Percentiles rank a stretch among this genome's conserved stretches.
Conservation (phyloP, 1,139 yeast genomes). For the Saccharomyces hybrid region DNA sequence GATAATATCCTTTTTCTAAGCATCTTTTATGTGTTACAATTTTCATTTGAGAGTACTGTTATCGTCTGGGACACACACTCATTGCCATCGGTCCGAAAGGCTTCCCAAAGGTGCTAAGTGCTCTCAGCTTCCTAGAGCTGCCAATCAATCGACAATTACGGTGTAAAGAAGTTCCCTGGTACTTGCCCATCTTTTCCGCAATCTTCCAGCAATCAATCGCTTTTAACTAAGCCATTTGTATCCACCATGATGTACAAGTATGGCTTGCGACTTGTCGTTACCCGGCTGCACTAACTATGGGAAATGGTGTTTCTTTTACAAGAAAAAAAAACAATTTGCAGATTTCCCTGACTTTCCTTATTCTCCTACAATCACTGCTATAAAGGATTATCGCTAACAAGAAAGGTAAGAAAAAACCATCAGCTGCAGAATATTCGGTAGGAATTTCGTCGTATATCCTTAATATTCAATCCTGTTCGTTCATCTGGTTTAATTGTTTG, state of each 20-base stretch:
- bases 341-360: constrained; percentile 1
- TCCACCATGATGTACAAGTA: background rate
- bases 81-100: too few species aligned
- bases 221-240: background rate
- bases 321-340: background rate
- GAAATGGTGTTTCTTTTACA: background rate
- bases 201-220: background rate
- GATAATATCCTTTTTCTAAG: too few species aligned
- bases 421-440: background rate
- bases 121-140: too few species aligned
- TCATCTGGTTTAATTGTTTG: background rate
- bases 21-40: too few species aligned
- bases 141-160: background rate
- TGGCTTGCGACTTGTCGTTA: background rate
- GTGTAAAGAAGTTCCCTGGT: background rate
- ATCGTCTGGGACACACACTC: too few species aligned
- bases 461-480: background rate
- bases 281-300: background rate
- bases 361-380: background rate
- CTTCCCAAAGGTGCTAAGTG: too few species aligned
- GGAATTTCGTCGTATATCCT: background rate
- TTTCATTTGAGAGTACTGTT: too few species aligned
- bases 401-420: background rate
- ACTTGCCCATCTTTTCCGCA: background rate
- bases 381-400: background rate